Base-by-base conservation (phyloP, 176 grass and related monocot species). In the Zizania latifolia region DNA sequence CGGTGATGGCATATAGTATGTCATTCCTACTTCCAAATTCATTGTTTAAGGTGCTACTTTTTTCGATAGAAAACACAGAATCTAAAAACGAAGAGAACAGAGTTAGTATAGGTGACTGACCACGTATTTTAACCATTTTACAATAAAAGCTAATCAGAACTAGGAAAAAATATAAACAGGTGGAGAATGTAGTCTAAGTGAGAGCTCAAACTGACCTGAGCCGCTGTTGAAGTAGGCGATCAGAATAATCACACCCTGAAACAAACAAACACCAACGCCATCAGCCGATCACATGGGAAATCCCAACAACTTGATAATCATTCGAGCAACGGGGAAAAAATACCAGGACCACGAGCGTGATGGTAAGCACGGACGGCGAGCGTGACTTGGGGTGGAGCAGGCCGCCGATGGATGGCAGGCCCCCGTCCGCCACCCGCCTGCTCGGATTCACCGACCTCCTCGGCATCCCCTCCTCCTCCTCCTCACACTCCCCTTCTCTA, bases 321-420 rank as follows among this genome's bases (percentile, higher is more conserved):
- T n/a, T n/a, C n/a, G n/a, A n/a, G n/a, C 24, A 16, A 8, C 22
- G 1, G 6, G 11, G 35, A 19, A 27, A 64, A 32, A 39, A 22
- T 88, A 97, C 93, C 90, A 97, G 38, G 27, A 88, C 7, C 68
- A 93, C 82, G 10, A 97, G 78, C 15, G 87, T 90, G 12, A 97
- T 34, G 30, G 87, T 85, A 63, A 97, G 87, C 78, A 97, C 79
- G 16, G 90, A 80, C 57, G 87, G 89, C 16, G 84, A 88, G 71
- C 87, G 87, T 19, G 93, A 93, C 69, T 93, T 97, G 37, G 60
- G 76, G 59, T 93, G 86, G 22, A 93, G 69, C 70, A 89, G 79
- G 68, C 87, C 65, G 16, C 65, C 78, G 73, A 81, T 79, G 40
- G 91, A 60, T 17, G 90, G 93, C 31, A 88, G 19, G 3, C 54